A percentile compares a stretch with the other conserved stretches of the same genome.
These are phyloP conservation scores for Beauveria asiatica DNA, from an alignment of 2,329 filamentous ascomycete species.

Conservation along the genomic window DNA sequence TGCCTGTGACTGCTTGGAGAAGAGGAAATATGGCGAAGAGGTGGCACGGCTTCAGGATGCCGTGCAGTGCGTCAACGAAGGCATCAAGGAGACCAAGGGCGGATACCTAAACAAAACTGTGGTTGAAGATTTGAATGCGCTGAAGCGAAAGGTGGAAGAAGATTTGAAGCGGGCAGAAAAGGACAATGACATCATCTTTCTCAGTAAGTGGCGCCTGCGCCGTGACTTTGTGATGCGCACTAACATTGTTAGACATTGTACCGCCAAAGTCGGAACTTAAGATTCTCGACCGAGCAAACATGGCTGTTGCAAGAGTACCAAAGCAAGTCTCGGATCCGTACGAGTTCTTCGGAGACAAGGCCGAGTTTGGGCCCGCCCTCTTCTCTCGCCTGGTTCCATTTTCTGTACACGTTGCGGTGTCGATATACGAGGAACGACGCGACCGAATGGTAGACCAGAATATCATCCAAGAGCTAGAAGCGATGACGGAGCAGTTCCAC, in stretches of 20 bases:
- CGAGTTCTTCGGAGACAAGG: constrained; percentile 69
- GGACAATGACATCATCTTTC: constrained; percentile 93
- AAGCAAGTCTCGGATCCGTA: constrained; percentile 75
- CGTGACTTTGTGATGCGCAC: constrained; percentile 13
- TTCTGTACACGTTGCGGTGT: constrained; percentile 87
- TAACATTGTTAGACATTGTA: constrained; percentile 53
- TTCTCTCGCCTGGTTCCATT: constrained; percentile 93
- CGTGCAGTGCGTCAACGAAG: constrained; percentile 73
- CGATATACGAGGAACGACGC: constrained; percentile 86
- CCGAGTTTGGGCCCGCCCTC: constrained; percentile 73
- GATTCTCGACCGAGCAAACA: constrained; percentile 75
- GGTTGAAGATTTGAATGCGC: constrained; percentile 67
- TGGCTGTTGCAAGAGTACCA: constrained; percentile 74
- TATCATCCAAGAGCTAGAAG: constrained; percentile 77
- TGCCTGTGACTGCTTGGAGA: constrained; percentile 85
- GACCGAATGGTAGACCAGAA: constrained; percentile 85
- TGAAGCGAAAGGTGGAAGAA: constrained; percentile 77
- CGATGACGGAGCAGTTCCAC: constrained; percentile 70
- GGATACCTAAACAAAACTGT: constrained; percentile 75
- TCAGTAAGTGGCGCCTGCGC: constrained; percentile 44
- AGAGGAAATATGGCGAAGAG: constrained; percentile 90
- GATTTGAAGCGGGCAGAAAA: constrained; percentile 88
- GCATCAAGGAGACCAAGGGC: constrained; percentile 67
- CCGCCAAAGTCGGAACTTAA: constrained; percentile 84
- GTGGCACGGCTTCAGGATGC: constrained; percentile 79